phyloP scores from a whole-genome alignment of 345 rosid species.

The Arabidopsis arenosa region DNA sequence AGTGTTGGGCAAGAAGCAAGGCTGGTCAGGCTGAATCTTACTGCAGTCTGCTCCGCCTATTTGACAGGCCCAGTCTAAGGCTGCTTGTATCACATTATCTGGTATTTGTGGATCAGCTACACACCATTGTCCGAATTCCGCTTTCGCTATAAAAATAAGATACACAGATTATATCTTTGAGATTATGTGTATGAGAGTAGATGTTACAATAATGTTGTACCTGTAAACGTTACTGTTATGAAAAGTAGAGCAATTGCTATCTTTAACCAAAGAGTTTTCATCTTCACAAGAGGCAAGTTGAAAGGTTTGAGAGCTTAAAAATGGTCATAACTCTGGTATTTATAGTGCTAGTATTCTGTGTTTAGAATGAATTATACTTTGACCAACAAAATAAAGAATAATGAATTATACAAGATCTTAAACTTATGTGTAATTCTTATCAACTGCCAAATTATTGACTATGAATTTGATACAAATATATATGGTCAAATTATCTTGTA shows the following conservation, averaged over 20 bases:
- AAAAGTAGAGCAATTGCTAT: conserved; percentile 46
- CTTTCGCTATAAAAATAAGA: conserved; percentile 11
- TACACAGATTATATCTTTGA: neutral
- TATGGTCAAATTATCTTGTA: no score
- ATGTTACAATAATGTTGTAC: conserved; percentile 28
- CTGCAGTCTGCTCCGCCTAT: conserved; percentile 59
- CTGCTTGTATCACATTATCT: conserved; percentile 59
- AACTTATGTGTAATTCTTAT: neutral
- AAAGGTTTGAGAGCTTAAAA: neutral
- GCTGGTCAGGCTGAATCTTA: conserved; percentile 56
- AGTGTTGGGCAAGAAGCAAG: conserved; percentile 74
- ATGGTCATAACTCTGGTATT: neutral
- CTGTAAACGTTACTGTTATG: conserved; percentile 43
- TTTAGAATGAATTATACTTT: neutral
- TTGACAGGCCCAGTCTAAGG: conserved; percentile 72
- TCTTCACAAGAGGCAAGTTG: conserved; percentile 23
- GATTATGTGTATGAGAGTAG: neutral
- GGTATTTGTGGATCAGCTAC: conserved; percentile 65
- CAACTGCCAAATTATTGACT: neutral
- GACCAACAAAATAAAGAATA: no score
- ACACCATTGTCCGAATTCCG: conserved; percentile 62
- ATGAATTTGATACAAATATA: no score
- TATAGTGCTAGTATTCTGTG: neutral
- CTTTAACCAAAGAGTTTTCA: conserved; percentile 45
- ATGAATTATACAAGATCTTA: no score